A percentile compares a stretch with the other conserved stretches of the same genome.
phyloP scores from a whole-genome alignment of 2,329 filamentous ascomycete genomes.

The Epichloe festucae region DNA sequence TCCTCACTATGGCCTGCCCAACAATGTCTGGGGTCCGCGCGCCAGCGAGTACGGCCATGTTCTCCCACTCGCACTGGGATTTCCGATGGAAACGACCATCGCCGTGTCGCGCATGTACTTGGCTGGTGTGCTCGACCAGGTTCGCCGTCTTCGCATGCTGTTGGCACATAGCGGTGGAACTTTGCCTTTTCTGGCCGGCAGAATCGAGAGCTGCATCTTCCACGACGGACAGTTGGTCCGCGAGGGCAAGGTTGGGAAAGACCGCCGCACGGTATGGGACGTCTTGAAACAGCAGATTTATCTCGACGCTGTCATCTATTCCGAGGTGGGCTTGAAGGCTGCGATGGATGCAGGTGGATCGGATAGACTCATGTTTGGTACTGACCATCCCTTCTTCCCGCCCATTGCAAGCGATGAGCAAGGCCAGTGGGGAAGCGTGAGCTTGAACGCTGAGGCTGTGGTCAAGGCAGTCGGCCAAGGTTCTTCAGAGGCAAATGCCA shows the following conservation, averaged over 20 bases:
- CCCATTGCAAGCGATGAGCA: conserved; percentile 50
- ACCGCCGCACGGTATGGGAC: conserved; percentile 40
- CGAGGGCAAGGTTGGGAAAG: conserved; percentile 40
- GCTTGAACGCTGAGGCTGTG: conserved; percentile 38
- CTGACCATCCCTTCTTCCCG: conserved; percentile 79
- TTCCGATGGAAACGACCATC: conserved; percentile 87
- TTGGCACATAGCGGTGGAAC: conserved; percentile 84
- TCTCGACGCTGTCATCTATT: conserved; percentile 78
- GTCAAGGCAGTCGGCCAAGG: conserved; percentile 34
- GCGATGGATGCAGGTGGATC: conserved; percentile 54
- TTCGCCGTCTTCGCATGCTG: conserved; percentile 56
- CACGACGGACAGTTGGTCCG: conserved; percentile 67
- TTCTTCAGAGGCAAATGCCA: conserved; percentile 31
- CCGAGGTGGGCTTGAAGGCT: conserved; percentile 57
- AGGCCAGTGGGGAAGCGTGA: conserved; percentile 58
- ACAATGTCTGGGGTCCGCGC: conserved; percentile 64
- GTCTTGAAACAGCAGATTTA: conserved; percentile 62
- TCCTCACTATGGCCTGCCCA: conserved; percentile 81
- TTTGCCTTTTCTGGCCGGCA: conserved; percentile 73
- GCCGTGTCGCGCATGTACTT: conserved; percentile 78
- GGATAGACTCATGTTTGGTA: conserved; percentile 67
- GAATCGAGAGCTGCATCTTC: conserved; percentile 75
- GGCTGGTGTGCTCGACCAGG: conserved; percentile 71
- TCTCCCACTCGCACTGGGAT: conserved; percentile 71
- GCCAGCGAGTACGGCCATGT: conserved; percentile 73